Conservation (phyloP, 768 basidiomycete species). For the Tricholoma terreum region DNA sequence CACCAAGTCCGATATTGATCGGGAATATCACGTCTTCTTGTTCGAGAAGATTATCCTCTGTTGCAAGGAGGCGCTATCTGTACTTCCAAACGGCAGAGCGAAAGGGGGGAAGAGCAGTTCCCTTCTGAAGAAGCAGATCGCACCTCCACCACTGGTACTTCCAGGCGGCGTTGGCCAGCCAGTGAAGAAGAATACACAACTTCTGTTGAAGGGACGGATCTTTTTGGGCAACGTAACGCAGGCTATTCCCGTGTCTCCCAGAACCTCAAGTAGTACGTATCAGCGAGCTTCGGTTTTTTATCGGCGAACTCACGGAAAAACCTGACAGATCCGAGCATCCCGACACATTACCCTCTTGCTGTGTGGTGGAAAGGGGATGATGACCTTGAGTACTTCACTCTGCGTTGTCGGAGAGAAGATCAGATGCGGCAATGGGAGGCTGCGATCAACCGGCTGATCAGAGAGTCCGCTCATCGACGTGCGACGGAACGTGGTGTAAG, state of each 20-base stretch:
- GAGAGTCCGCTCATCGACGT: constrained; percentile 67
- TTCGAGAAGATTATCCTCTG: constrained; percentile 99
- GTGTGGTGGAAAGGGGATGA: constrained; percentile 96
- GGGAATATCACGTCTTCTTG: constrained; percentile 97
- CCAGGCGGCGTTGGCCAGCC: constrained; percentile 53
- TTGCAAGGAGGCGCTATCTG: constrained; percentile 84
- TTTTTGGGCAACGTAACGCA: constrained; percentile 95
- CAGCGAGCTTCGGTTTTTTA: constrained; percentile 8
- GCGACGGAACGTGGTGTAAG: constrained; percentile 51
- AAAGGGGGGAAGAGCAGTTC: constrained; percentile 84
- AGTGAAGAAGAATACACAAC: constrained; percentile 74
- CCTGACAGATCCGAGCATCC: constrained; percentile 42
- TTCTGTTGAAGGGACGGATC: constrained; percentile 93
- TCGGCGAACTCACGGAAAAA: constrained; percentile 5
- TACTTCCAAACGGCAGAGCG: constrained; percentile 55
- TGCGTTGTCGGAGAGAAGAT: constrained; percentile 91
- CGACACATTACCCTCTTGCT: constrained; percentile 72
- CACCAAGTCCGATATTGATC: constrained; percentile 92
- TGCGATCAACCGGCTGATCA: constrained; percentile 84
- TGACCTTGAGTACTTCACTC: constrained; percentile 89
- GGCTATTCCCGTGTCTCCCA: constrained; percentile 60
- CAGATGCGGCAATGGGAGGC: constrained; percentile 91
- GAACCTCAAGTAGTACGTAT: constrained; percentile 57
- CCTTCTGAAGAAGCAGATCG: constrained; percentile 79
- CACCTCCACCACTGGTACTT: constrained; percentile 42